These are phyloP conservation scores for Penicillium angulare DNA, from an alignment of 495 filamentous ascomycete species.

Conservation along the genomic window DNA sequence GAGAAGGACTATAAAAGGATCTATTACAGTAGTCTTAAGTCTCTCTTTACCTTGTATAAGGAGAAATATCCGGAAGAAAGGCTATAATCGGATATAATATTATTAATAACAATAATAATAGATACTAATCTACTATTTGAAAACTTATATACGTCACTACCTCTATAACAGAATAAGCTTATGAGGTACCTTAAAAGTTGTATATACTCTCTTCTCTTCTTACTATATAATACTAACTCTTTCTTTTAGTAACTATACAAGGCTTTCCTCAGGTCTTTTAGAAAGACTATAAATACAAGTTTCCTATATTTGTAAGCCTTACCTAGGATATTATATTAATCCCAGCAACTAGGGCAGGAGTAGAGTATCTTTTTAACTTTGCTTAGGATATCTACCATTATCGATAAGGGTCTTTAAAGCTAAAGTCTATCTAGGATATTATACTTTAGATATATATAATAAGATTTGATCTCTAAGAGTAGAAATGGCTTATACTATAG, in stretches of 20 bases:
- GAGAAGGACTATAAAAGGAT: background rate
- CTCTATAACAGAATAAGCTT: constrained; percentile 4
- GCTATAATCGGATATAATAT: background rate
- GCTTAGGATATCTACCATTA: background rate
- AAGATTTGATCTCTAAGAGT: background rate
- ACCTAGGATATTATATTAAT: background rate
- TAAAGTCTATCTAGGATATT: constrained; percentile 2
- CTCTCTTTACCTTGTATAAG: background rate
- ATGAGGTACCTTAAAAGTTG: background rate
- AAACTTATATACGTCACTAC: background rate
- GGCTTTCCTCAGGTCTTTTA: background rate
- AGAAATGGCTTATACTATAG: no score
- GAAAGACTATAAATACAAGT: background rate
- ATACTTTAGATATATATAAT: constrained; percentile 2
- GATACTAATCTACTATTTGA: background rate
- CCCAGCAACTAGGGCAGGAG: background rate
- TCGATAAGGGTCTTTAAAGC: background rate
- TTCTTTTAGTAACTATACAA: background rate
- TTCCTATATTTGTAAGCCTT: background rate
- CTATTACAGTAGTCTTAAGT: background rate
- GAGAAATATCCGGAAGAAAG: no score
- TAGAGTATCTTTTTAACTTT: background rate
- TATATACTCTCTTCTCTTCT: background rate
- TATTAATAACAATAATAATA: no score
- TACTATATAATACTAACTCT: constrained; percentile 1